Base-by-base conservation (phyloP, 176 grass and related monocot genomes). In the Avena sativa region DNA sequence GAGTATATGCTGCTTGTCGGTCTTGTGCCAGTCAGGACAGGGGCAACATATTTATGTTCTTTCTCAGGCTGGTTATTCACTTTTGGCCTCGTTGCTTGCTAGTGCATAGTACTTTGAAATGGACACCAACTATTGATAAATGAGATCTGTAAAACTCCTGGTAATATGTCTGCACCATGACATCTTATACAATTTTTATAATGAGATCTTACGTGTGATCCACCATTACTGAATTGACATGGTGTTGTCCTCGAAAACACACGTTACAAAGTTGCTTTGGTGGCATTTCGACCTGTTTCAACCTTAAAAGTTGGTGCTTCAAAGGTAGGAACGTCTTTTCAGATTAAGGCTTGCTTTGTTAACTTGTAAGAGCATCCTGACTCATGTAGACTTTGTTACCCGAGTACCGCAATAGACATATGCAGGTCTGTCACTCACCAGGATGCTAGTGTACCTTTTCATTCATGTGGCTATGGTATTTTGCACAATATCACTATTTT, bases 351-450 rank as follows among this genome's bases (percentile, higher is more conserved):
- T 74, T 90, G 59, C 14, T 89, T 79, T 83, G 49, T 43, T 77
- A 71, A 44, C 57, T 83, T 63, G 47, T 79, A 74, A 59, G 75
- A 87, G 74, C 58, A 80, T 87, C 49, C 74, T 91, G 85, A 87
- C 56, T 55, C 52, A 16, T 15, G 38, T 81, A 76, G 67, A 74
- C 36, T 68, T 28, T 46, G 23, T 59, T 87, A 2, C 47, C 3
- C 72, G 57, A 82, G 53, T 84, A 36, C 38, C 58, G 75, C 67
- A 56, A 74, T 80, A 48, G 25, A 40, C 46, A 38, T 15, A 17
- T 81, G 28, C 70, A 80, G 17, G 3, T 32, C 53, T 87, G 74
- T 68, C 13, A 12, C 23, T 80, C 80, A 57, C 58, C 64, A 20
- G 64, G 87, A 80, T 26, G 25, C 19, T n/a, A 56, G 25, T 87